Evolutionary conservation across 441 rosid species (phyloP), one percentile per base, ranked within the genome.

Genomic region (Adansonia rubrostipa): DNA sequence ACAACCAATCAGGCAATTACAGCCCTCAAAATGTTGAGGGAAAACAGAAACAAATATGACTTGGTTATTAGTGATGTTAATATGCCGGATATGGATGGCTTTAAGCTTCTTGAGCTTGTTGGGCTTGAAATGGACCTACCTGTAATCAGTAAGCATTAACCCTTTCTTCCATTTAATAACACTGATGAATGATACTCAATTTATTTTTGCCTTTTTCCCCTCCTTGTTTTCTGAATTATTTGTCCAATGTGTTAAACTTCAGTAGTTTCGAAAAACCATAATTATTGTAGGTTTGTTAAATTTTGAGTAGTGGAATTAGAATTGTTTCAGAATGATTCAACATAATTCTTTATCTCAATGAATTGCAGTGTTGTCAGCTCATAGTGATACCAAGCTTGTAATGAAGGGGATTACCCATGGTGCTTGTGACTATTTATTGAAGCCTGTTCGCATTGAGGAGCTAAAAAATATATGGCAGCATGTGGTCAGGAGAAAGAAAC

Each of bases 41-140:
- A 97, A 77, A 91, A 91, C 81, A 90, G 84, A 63, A 85, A 87
- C 79, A 87, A 80, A 80, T 95, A 80, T 82, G 99, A 97, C 76
- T 76, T 97, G 76, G 97, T 97, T 77, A 97, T 97, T 67, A 97
- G 97, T 73, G 99, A 97, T 87, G 99, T 97, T 50, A 90, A 92
- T 81, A 95, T 97, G 99, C 99, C 99, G 1, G 99, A 95, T 82
- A 90, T 93, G 77, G 96, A 96, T 85, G 99, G 99, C 13, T 96
- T 96, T 80, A 96, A 96, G 92, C 94, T 96, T 50, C 97, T 96
- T 66, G 99, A 96, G 79, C 96, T 90, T 73, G 93, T 92, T 78
- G 99, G 97, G 81, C 97, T 96, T 80, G 98, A 96, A 83, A 94
- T 96, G 98, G 99, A 94, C 86, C 92, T 96, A 78, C 99, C 99